Evolutionary conservation across 495 filamentous ascomycete species (phyloP).

Genomic region (Haplographium delicatum): DNA sequence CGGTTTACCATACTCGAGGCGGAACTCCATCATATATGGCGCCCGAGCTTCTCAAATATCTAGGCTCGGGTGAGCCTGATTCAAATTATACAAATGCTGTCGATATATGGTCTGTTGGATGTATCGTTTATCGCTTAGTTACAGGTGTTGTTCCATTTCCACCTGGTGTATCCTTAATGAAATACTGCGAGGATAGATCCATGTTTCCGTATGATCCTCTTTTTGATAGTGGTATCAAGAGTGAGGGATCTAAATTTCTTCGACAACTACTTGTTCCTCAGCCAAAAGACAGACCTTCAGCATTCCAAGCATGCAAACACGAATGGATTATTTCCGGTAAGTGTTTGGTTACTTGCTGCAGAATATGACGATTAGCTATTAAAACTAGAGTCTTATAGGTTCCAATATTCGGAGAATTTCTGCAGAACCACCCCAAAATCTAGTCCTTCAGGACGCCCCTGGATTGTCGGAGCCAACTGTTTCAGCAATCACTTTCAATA

Average conservation of each 20-base stretch:
- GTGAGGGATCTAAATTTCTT: constrained; percentile 4
- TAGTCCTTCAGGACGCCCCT: no score
- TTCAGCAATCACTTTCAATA: no score
- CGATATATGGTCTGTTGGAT: constrained; percentile 13
- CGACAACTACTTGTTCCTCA: background rate
- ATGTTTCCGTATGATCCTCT: constrained; percentile 11
- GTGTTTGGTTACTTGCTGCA: background rate
- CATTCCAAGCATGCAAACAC: constrained; percentile 4
- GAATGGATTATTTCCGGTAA: constrained; percentile 4
- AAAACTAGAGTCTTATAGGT: no score
- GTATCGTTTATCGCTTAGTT: constrained; percentile 9
- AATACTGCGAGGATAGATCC: constrained; percentile 9
- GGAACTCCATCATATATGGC: constrained; percentile 14
- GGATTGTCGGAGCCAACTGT: no score
- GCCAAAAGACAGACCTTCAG: constrained; percentile 4
- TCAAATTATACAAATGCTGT: constrained; percentile 8
- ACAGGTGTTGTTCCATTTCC: constrained; percentile 12
- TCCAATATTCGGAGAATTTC: no score
- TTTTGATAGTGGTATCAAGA: constrained; percentile 8
- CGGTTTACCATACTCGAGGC: background rate
- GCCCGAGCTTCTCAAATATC: constrained; percentile 5
- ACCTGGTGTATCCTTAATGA: background rate
- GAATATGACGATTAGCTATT: no score
- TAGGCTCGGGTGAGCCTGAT: background rate
- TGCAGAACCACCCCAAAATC: no score